Evolutionary conservation across 371 early-diverging fungal species (phyloP).

Genomic region (Mortierella sp.): DNA sequence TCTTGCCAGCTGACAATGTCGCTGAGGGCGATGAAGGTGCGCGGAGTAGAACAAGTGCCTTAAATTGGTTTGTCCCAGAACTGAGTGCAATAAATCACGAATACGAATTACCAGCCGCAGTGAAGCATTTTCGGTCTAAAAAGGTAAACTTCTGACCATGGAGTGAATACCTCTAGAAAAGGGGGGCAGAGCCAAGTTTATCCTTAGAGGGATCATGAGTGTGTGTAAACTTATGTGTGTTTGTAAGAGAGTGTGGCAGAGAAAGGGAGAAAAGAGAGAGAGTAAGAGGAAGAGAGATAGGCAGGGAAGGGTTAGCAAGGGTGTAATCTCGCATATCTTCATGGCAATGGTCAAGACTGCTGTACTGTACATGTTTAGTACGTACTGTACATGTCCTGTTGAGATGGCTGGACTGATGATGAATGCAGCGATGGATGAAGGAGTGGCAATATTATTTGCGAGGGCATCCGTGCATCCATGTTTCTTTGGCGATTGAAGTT

Average conservation of each 20-base stretch:
- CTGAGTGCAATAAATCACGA: neutral
- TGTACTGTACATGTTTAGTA: too few species aligned
- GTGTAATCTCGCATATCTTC: neutral
- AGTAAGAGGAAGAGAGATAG: neutral
- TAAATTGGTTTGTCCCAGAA: conserved; percentile 1
- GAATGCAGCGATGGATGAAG: neutral
- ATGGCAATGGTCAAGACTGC: neutral
- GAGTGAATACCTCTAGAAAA: neutral
- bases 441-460: neutral
- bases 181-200: neutral
- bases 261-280: neutral
- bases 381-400: too few species aligned
- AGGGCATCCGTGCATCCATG: conserved; percentile 33
- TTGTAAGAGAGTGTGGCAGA: too few species aligned
- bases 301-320: neutral
- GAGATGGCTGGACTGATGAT: neutral
- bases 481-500: neutral
- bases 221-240: too few species aligned
- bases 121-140: too few species aligned
- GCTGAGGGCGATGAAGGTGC: too few species aligned
- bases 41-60: neutral
- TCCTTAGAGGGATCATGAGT: neutral
- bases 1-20: too few species aligned
- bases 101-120: too few species aligned
- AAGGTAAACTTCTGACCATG: neutral